Percentiles rank a stretch among this genome's conserved stretches.
These are phyloP conservation scores for Sphaceloma murrayae DNA, from an alignment of 2,329 filamentous ascomycete genomes.

Conservation along the genomic window DNA sequence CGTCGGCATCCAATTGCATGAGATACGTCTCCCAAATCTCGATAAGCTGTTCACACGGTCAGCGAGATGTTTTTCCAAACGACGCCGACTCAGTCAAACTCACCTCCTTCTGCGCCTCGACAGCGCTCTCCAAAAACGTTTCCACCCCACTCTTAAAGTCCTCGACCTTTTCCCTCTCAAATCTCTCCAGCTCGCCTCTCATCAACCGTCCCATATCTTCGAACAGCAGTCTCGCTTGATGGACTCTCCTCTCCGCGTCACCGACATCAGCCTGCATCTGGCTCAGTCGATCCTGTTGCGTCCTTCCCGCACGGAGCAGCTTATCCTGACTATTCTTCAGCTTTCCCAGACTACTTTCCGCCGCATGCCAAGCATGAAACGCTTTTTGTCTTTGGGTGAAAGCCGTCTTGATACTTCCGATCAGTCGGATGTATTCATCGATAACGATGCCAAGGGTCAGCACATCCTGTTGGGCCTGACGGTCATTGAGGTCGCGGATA, in stretches of 20 bases:
- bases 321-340: constrained; percentile 85
- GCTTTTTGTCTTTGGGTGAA: constrained; percentile 90
- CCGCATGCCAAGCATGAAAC: constrained; percentile 86
- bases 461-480: constrained; percentile 93
- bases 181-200: constrained; percentile 81
- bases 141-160: constrained; percentile 98
- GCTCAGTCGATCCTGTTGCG: constrained; percentile 88
- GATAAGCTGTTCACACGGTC: constrained; percentile 44
- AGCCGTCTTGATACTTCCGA: constrained; percentile 87
- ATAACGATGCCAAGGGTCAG: constrained; percentile 94
- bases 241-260: constrained; percentile 88
- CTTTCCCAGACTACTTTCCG: constrained; percentile 85
- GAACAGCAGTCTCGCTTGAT: constrained; percentile 81
- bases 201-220: constrained; percentile 96
- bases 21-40: constrained; percentile 99
- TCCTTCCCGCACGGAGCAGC: constrained; percentile 85
- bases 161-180: constrained; percentile 95
- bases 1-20: constrained; percentile 88
- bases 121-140: constrained; percentile 91
- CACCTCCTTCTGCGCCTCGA: constrained; percentile 98
- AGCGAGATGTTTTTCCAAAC: constrained; percentile 36
- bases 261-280: constrained; percentile 86
- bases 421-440: constrained; percentile 94
- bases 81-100: constrained; percentile 26
- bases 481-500: constrained; percentile 89